These are phyloP conservation scores for Viridothelium virens DNA, from an alignment of 495 filamentous ascomycete species.

Conservation along the genomic window DNA sequence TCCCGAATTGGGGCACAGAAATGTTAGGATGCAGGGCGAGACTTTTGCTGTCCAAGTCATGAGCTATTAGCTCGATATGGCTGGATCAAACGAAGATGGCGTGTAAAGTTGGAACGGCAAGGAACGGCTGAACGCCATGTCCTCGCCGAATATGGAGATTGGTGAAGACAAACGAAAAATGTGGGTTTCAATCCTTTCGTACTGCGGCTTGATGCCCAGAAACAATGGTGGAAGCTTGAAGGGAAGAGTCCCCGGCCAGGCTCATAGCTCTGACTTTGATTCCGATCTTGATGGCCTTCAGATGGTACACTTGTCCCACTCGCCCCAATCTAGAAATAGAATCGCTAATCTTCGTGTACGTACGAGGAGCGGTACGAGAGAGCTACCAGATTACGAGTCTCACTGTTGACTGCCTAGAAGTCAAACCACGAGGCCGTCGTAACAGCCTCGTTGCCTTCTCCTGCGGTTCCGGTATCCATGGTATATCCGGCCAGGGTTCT, in stretches of 20 bases:
- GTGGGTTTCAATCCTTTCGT: not conserved
- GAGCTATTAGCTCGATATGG: not conserved
- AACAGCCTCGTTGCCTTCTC: too few species aligned
- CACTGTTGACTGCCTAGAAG: too few species aligned
- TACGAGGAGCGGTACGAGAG: too few species aligned
- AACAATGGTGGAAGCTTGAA: slow-evolving; percentile 3
- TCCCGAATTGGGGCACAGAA: not conserved
- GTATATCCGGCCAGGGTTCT: too few species aligned
- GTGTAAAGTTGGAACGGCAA: not conserved
- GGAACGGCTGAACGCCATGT: not conserved
- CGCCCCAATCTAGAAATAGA: too few species aligned
- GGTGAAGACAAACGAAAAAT: not conserved
- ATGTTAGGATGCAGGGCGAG: not conserved
- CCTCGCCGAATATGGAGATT: not conserved
- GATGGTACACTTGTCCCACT: too few species aligned
- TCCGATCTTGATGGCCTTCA: not conserved
- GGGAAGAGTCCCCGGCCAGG: not conserved
- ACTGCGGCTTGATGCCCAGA: not conserved
- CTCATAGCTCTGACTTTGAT: not conserved
- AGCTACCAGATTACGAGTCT: too few species aligned
- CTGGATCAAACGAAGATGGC: not conserved
- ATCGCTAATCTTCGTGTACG: too few species aligned
- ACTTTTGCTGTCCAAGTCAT: not conserved
- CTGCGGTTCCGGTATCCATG: too few species aligned
- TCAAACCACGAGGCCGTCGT: too few species aligned